Conservation (phyloP, 768 basidiomycete genomes). For the Boletus insuetus region DNA sequence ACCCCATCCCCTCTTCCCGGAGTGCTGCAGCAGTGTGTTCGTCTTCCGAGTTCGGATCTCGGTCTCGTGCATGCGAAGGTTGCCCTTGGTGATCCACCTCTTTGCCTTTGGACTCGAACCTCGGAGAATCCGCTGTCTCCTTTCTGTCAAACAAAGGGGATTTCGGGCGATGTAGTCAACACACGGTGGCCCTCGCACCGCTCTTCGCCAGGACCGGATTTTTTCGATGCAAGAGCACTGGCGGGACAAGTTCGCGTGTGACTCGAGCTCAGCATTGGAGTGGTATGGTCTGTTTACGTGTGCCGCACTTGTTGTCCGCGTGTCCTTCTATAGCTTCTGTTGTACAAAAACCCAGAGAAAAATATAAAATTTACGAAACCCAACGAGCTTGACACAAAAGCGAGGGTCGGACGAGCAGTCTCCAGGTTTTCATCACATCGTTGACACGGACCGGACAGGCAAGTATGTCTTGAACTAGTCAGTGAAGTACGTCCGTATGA, state of each 20-base stretch:
- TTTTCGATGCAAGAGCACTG: not conserved
- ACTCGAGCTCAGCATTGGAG: slow-evolving; percentile 9
- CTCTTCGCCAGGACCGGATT: not conserved
- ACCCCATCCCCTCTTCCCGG: not conserved
- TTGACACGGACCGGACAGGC: too few relatives aligned
- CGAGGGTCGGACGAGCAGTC: too few relatives aligned
- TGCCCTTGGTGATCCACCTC: too few relatives aligned
- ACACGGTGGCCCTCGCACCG: not conserved
- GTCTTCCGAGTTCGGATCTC: slow-evolving; percentile 10
- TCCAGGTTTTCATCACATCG: too few relatives aligned
- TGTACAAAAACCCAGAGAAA: slow-evolving; percentile 11
- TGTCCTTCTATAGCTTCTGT: slow-evolving; percentile 5
- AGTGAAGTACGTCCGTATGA: too few relatives aligned
- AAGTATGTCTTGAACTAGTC: too few relatives aligned
- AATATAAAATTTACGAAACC: not conserved
- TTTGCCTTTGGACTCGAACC: not conserved
- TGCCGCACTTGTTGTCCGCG: slow-evolving; percentile 2
- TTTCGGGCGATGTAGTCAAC: not conserved
- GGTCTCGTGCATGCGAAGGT: slow-evolving; percentile 12
- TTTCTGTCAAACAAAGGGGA: not conserved
- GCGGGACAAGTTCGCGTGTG: slow-evolving; percentile 1
- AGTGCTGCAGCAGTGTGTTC: slow-evolving; percentile 5
- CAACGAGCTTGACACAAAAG: too few relatives aligned
- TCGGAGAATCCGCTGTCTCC: not conserved
- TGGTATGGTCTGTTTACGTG: slow-evolving; percentile 6